Percentiles rank a stretch among this genome's conserved stretches.
Evolutionary conservation across 768 basidiomycete genomes (phyloP).

Genomic region (Exsudoporus frostii): DNA sequence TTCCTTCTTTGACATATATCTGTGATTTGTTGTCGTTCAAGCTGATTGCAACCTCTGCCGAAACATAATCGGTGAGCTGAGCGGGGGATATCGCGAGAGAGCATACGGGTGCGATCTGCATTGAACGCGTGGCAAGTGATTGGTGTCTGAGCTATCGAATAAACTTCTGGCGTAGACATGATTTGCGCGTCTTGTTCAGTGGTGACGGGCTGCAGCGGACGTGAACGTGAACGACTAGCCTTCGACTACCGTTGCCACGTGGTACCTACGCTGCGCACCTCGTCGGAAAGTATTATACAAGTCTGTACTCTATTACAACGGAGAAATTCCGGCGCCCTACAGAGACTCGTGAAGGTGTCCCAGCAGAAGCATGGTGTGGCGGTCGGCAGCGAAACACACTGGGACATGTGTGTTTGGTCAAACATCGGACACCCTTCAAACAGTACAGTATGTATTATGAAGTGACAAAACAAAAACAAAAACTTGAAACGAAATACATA

Average conservation of each 20-base stretch:
- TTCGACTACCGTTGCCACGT: slow-evolving; percentile 1
- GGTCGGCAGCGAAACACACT: background rate
- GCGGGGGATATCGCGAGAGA: background rate
- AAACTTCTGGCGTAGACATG: slow-evolving; percentile 76
- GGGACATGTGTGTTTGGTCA: background rate
- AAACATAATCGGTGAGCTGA: slow-evolving; percentile 1
- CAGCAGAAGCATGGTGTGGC: background rate
- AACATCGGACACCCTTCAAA: too few relatives aligned
- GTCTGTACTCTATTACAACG: background rate
- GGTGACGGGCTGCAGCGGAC: background rate
- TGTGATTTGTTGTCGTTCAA: slow-evolving; percentile 87
- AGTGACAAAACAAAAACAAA: too few relatives aligned
- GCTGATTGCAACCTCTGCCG: slow-evolving; percentile 83
- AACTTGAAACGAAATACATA: too few relatives aligned
- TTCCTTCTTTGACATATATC: slow-evolving; percentile 66
- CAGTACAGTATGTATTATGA: too few relatives aligned
- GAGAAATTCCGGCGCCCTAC: background rate
- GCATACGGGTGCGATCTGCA: slow-evolving; percentile 80
- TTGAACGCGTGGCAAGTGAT: slow-evolving; percentile 92
- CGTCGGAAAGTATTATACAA: too few relatives aligned
- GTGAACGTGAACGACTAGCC: background rate
- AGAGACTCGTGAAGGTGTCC: background rate
- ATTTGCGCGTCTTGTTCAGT: background rate
- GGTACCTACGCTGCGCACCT: slow-evolving; percentile 8
- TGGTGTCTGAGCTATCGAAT: slow-evolving; percentile 74